phyloP scores from a whole-genome alignment of 208 protist genomes.

The Spongospora subterranea region DNA sequence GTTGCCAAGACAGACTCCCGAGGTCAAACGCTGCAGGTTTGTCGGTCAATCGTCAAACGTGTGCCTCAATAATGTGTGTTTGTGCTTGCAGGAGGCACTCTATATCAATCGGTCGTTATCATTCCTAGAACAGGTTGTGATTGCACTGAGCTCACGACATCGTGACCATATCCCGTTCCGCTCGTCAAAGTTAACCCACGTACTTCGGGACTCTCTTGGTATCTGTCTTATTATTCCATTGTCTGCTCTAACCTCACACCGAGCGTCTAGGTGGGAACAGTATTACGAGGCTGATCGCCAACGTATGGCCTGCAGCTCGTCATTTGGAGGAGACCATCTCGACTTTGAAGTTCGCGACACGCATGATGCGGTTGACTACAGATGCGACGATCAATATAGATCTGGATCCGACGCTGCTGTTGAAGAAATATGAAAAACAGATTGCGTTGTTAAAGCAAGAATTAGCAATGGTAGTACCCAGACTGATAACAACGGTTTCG shows the following conservation, averaged over 20 bases:
- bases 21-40: constrained; percentile 50
- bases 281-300: constrained; percentile 84
- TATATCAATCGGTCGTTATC: constrained; percentile 86
- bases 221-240: not conserved
- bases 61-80: constrained; percentile 58
- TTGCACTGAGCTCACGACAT: constrained; percentile 64
- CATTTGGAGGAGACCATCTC: constrained; percentile 80
- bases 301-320: constrained; percentile 77
- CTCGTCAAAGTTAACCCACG: constrained; percentile 90
- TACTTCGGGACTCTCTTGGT: constrained; percentile 78
- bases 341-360: constrained; percentile 85
- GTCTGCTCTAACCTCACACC: not conserved
- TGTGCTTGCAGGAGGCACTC: constrained; percentile 72
- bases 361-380: constrained; percentile 83
- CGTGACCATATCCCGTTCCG: constrained; percentile 87
- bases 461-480: constrained; percentile 77
- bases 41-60: constrained; percentile 60
- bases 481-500: not conserved
- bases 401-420: constrained; percentile 74
- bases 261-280: constrained; percentile 70
- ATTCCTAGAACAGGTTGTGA: constrained; percentile 86
- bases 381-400: constrained; percentile 75
- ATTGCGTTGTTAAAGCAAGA: constrained; percentile 83
- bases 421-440: constrained; percentile 73
- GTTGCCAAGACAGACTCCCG: constrained; percentile 70